Conservation (phyloP, 768 basidiomycete species). For the Leccinum longicurvipes region DNA sequence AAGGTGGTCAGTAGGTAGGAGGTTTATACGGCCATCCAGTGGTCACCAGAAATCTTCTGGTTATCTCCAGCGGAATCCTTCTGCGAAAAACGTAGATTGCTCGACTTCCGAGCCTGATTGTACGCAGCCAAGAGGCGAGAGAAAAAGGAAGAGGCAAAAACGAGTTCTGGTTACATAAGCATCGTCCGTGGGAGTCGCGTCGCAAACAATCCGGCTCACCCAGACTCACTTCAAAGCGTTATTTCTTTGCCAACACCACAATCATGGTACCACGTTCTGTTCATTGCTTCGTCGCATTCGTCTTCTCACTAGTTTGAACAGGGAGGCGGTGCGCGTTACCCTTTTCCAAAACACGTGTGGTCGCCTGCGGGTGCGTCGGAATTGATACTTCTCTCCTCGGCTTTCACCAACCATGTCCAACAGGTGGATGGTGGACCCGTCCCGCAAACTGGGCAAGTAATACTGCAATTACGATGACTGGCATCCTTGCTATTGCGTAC, state of each 20-base stretch:
- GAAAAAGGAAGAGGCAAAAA: neutral
- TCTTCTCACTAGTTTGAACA: constrained; percentile 24
- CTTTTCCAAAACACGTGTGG: constrained; percentile 94
- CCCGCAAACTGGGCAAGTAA: constrained; percentile 88
- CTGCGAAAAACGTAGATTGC: neutral
- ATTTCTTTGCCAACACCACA: neutral
- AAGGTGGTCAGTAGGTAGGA: neutral
- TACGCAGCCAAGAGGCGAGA: too few relatives aligned
- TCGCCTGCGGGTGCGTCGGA: constrained; percentile 71
- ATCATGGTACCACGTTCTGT: constrained; percentile 13
- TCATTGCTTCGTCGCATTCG: neutral
- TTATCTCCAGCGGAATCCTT: constrained; percentile 11
- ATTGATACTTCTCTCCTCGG: neutral
- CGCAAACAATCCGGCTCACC: too few relatives aligned
- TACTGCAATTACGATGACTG: constrained; percentile 69
- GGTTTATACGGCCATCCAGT: too few relatives aligned
- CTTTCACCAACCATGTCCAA: neutral
- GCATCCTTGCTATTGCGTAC: constrained; percentile 65
- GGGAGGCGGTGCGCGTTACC: constrained; percentile 86
- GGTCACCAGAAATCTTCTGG: neutral
- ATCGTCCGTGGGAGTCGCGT: neutral
- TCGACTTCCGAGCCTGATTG: neutral
- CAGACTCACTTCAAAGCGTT: too few relatives aligned
- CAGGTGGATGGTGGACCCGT: constrained; percentile 95
- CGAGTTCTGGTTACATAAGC: neutral